A percentile compares a stretch with the other conserved stretches of the same genome.
These are phyloP conservation scores for Macrolepiota fuliginosa DNA, from an alignment of 768 basidiomycete genomes.

Conservation along the genomic window DNA sequence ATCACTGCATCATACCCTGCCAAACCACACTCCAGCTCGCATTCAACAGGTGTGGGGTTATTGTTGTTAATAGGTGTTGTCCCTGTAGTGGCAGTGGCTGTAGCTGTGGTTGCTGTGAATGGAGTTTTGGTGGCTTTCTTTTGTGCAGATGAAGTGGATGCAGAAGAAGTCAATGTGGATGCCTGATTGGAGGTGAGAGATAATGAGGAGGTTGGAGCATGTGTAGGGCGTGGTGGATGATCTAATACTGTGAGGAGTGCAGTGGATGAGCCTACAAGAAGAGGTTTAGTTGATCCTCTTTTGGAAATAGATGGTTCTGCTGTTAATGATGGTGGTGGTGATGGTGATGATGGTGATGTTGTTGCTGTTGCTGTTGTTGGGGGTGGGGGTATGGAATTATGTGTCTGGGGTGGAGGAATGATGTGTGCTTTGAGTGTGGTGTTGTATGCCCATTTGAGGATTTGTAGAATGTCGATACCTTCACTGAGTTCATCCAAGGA, in stretches of 20 bases:
- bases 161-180: not conserved
- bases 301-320: constrained; percentile 16
- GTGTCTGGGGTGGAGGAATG: no score
- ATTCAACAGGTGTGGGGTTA: not conserved
- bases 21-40: constrained; percentile 5
- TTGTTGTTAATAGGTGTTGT: not conserved
- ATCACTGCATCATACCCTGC: constrained; percentile 54
- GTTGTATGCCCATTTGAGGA: constrained; percentile 66
- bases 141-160: not conserved
- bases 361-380: no score
- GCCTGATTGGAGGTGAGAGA: no score
- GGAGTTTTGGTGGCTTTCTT: not conserved
- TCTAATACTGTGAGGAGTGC: constrained; percentile 65
- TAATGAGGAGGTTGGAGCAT: constrained; percentile 18
- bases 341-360: no score
- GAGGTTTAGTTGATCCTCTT: constrained; percentile 13
- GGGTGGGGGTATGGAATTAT: no score
- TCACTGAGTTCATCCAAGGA: constrained; percentile 68
- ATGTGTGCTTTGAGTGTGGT: constrained; percentile 66
- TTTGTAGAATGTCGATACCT: constrained; percentile 66
- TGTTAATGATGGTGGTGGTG: constrained; percentile 20
- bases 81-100: constrained; percentile 10
- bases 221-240: no score
- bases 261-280: constrained; percentile 69
- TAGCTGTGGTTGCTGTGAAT: not conserved